Evolutionary conservation across 192 early-diverging fungal genomes (phyloP), one percentile per base, ranked within the genome.

Genomic region (Coemansia sp.): DNA sequence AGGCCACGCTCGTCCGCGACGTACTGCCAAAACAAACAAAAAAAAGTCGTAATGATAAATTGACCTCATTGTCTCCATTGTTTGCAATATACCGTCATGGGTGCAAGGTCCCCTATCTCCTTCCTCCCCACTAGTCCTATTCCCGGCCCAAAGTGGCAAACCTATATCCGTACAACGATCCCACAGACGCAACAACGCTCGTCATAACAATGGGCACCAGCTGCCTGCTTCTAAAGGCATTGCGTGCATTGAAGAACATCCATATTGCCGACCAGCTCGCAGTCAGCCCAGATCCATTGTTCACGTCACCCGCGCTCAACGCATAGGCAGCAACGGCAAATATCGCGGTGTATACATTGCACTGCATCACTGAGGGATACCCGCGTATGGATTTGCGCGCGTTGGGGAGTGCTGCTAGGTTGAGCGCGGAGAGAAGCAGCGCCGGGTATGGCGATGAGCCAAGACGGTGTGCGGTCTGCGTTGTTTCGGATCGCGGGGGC

Each of bases 211-310:
- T 64, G 1, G 79, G 79, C 5, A 66, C 14, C 6, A 40, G 15
- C 0, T 43, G 22, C 11, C 45, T 25, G 15, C 69, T 68, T 38
- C 31, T 67, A 14, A 74, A 15, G 6, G 79, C 79, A 31, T 73
- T 76, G 5, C 79, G 73, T 2, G 70, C 79, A 41, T 76, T 82
- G 19, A 82, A 81, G 35, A 82, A 76, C 60, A 82, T 47, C 79
- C 79, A 82, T 40, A 73, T 67, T 2, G 67, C 63, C 4, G 79
- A 82, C 79, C 79, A 82, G 9, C 62, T 64, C 5, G 67, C 56
- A 47, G 64, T 49, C 65, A 82, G 42, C 1, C 73, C 79, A 15
- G 79, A 69, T 20, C 79, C 79, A 53, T 76, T 82, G 9, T 64
- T 42, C 32, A 27, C 20, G 57, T 82, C 79, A n/a, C 74, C 79